Conservation (phyloP, 1,284 basidiomycete genomes). For the Jaminaea rosea region DNA sequence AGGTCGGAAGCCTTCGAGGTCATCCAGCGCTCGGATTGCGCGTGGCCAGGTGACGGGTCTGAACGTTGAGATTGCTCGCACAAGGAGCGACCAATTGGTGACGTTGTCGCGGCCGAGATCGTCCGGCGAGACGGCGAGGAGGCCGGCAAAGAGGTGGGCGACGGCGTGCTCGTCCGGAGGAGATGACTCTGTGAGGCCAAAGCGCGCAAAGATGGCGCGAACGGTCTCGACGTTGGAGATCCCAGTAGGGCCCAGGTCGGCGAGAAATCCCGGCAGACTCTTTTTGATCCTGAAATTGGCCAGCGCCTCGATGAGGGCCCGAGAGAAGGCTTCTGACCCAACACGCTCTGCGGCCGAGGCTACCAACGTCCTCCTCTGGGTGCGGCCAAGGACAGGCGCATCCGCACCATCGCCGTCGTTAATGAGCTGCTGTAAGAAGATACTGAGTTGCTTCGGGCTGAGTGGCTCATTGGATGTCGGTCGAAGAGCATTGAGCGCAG, state of each 20-base stretch:
- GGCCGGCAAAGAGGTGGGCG: constrained; percentile 30
- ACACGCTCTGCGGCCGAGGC: constrained; percentile 37
- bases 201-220: constrained; percentile 26
- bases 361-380: constrained; percentile 33
- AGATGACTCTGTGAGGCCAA: constrained; percentile 21
- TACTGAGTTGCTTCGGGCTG: constrained; percentile 68
- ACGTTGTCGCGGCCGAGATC: constrained; percentile 18
- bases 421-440: constrained; percentile 54
- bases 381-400: constrained; percentile 24
- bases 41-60: constrained; percentile 38
- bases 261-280: constrained; percentile 12
- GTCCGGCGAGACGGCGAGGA: constrained; percentile 24
- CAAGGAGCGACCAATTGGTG: constrained; percentile 24
- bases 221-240: constrained; percentile 23
- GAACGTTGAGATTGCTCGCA: constrained; percentile 13
- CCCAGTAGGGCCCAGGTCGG: constrained; percentile 29
- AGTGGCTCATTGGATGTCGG: constrained; percentile 51
- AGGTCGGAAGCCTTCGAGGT: constrained; percentile 48
- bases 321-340: constrained; percentile 34
- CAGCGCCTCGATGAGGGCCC: constrained; percentile 38
- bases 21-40: constrained; percentile 48
- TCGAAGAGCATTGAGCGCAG: constrained; percentile 59
- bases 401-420: constrained; percentile 21
- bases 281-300: constrained; percentile 16
- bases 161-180: constrained; percentile 25